A percentile compares a stretch with the other conserved stretches of the same genome.
phyloP scores from a whole-genome alignment of 208 protist species.

The Porcisia hertigi region DNA sequence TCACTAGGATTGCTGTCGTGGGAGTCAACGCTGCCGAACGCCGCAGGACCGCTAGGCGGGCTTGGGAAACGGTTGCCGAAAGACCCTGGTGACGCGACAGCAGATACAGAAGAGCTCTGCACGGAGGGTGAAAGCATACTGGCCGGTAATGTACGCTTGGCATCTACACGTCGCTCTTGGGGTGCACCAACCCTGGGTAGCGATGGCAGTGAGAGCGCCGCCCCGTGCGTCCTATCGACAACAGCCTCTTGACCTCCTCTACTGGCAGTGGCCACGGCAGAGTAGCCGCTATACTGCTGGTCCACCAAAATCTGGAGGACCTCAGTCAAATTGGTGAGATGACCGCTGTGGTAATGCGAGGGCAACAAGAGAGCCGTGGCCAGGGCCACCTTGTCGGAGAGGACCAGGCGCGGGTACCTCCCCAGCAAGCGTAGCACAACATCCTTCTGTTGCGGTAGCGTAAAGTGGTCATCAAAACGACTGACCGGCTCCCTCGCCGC shows the following conservation, averaged over 20 bases:
- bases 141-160: not conserved
- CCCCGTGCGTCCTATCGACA: not conserved
- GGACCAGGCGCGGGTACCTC: conserved; percentile 42
- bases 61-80: not conserved
- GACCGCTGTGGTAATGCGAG: conserved; percentile 31
- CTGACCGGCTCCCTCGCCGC: not conserved
- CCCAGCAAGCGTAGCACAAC: conserved; percentile 36
- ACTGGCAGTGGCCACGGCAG: not conserved
- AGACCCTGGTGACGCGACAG: not conserved
- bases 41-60: not conserved
- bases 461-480: conserved; percentile 22
- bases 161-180: conserved; percentile 6
- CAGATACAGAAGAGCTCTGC: not conserved
- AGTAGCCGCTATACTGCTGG: conserved; percentile 41
- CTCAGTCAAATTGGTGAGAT: conserved; percentile 38
- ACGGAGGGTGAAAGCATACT: not conserved
- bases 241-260: not conserved
- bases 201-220: not conserved
- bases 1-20: not conserved
- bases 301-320: conserved; percentile 47
- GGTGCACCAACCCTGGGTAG: not conserved
- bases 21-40: conserved; percentile 1
- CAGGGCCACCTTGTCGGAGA: conserved; percentile 60
- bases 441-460: conserved; percentile 27
- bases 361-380: conserved; percentile 55